Evolutionary conservation across 2,329 filamentous ascomycete species (phyloP).

Genomic region (Botrytis squamosa): DNA sequence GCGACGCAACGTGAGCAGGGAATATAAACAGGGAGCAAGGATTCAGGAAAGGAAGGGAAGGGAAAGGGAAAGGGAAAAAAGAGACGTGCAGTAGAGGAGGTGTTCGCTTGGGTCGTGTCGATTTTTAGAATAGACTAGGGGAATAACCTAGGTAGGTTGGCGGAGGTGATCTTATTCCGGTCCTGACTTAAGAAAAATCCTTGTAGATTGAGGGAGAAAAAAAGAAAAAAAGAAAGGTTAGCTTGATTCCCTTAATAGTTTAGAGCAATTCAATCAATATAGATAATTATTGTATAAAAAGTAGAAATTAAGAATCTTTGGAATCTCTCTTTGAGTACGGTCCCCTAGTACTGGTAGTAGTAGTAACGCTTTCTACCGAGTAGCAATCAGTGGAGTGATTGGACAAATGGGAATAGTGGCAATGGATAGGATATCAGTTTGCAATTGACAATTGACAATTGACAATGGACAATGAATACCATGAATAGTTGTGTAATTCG

Average conservation of each 20-base stretch:
- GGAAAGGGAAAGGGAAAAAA: not conserved
- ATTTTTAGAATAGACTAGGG: conserved; percentile 13
- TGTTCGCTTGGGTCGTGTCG: conserved; percentile 11
- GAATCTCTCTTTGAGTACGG: not conserved
- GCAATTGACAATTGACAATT: not conserved
- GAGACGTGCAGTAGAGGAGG: conserved; percentile 7
- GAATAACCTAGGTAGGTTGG: not conserved
- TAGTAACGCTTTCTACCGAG: not conserved
- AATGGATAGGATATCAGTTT: not conserved
- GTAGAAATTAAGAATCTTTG: not conserved
- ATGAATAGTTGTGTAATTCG: too few species aligned
- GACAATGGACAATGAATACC: not conserved
- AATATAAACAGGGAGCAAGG: not conserved
- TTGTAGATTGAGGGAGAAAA: not conserved
- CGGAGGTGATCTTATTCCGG: conserved; percentile 16
- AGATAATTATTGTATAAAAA: not conserved
- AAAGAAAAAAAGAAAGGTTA: not conserved
- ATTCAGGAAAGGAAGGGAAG: not conserved
- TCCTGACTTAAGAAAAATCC: conserved; percentile 6
- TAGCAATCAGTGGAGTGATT: not conserved
- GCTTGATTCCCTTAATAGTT: not conserved
- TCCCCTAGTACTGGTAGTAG: not conserved
- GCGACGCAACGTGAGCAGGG: conserved; percentile 4
- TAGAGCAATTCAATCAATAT: not conserved
- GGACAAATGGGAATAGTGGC: not conserved